Evolutionary conservation across 1,139 yeast species (phyloP).

Genomic region (Scheffersomyces parashehatae): DNA sequence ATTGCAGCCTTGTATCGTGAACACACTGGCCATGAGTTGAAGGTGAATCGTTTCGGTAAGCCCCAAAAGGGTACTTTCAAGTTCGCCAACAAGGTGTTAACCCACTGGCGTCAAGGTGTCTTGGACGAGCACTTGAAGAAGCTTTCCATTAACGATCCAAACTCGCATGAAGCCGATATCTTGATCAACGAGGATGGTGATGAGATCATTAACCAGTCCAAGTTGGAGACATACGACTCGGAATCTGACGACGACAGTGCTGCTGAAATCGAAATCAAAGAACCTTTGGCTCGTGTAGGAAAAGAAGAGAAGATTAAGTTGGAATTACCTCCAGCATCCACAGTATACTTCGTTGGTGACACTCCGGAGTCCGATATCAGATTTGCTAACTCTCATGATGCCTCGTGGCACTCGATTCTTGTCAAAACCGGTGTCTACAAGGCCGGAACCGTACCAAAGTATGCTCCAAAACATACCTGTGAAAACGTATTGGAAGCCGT

Average conservation of each 20-base stretch:
- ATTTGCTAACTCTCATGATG: constrained; percentile 84
- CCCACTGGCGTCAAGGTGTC: constrained; percentile 76
- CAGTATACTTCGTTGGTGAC: constrained; percentile 87
- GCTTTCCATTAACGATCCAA: constrained; percentile 45
- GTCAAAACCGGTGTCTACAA: constrained; percentile 88
- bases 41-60: constrained; percentile 78
- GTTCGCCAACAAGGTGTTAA: constrained; percentile 74
- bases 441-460: constrained; percentile 75
- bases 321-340: constrained; percentile 78
- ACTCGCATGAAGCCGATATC: constrained; percentile 48
- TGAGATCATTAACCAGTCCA: constrained; percentile 47
- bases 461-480: constrained; percentile 72
- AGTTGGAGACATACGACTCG: constrained; percentile 38
- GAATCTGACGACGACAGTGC: constrained; percentile 35
- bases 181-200: constrained; percentile 50
- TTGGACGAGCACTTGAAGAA: constrained; percentile 71
- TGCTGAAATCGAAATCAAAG: constrained; percentile 28
- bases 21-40: constrained; percentile 75
- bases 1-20: constrained; percentile 80
- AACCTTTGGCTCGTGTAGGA: constrained; percentile 29
- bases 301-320: constrained; percentile 44
- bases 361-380: constrained; percentile 91
- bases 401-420: constrained; percentile 79
- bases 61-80: constrained; percentile 84
- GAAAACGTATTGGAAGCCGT: constrained; percentile 81